Conservation (phyloP, 2,329 filamentous ascomycete species). For the Sclerotiophoma versabilis region DNA sequence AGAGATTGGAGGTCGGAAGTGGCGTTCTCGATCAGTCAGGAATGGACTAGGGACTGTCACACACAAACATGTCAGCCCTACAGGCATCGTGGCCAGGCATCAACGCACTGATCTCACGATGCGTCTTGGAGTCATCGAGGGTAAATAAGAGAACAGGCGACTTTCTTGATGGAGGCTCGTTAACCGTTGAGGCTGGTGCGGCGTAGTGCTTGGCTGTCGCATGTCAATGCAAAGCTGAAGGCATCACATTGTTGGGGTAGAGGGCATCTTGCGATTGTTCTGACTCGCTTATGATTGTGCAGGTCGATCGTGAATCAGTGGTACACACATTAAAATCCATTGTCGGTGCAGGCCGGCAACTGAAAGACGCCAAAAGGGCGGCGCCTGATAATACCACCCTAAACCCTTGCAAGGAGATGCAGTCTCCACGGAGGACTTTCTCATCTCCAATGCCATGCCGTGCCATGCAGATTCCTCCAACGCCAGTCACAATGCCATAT, state of each 20-base stretch:
- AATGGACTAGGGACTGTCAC: neutral
- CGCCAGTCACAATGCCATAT: neutral
- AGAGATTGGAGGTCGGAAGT: conserved; percentile 15
- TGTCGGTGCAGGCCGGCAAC: neutral
- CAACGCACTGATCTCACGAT: conserved; percentile 1
- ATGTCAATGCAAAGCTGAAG: neutral
- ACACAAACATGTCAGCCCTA: conserved; percentile 5
- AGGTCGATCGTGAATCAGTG: neutral
- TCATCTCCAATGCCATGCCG: neutral
- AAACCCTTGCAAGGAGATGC: neutral
- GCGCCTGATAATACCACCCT: neutral
- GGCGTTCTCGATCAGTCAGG: conserved; percentile 8
- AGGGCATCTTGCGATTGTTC: neutral
- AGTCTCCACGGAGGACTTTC: neutral
- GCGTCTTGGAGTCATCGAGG: neutral
- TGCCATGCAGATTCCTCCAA: neutral
- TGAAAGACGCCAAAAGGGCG: neutral
- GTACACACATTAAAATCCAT: neutral
- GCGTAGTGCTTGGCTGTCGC: neutral
- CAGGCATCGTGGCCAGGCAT: conserved; percentile 7
- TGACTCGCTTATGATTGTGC: conserved; percentile 1
- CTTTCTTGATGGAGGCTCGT: neutral
- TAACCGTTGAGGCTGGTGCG: neutral
- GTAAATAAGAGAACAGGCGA: neutral
- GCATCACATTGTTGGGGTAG: neutral